Percentiles rank a stretch among this genome's conserved stretches.
Evolutionary conservation across 768 basidiomycete genomes (phyloP).

Genomic region (Lyophyllum decastes): DNA sequence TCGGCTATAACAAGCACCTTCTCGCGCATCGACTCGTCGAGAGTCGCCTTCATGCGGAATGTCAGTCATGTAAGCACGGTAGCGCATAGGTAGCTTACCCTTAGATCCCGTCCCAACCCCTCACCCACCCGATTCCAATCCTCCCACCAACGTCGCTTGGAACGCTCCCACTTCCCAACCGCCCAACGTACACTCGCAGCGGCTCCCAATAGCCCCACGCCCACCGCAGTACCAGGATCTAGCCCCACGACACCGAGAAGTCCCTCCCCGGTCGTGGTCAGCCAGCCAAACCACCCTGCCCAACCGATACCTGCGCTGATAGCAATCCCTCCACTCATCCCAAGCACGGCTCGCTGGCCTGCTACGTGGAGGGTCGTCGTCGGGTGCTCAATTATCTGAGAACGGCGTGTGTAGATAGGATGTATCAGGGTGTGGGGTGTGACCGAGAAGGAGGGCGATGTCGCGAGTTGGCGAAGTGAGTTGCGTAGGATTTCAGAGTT

Average conservation of each 20-base stretch:
- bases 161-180: slow-evolving; percentile 67
- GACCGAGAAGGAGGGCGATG: slow-evolving; percentile 47
- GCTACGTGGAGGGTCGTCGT: slow-evolving; percentile 63
- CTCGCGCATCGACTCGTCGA: slow-evolving; percentile 49
- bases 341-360: slow-evolving; percentile 58
- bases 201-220: slow-evolving; percentile 55
- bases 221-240: slow-evolving; percentile 60
- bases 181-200: slow-evolving; percentile 59
- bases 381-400: slow-evolving; percentile 55
- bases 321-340: slow-evolving; percentile 47
- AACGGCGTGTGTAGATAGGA: slow-evolving; percentile 53
- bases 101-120: slow-evolving; percentile 65
- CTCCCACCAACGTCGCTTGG: slow-evolving; percentile 66
- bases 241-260: slow-evolving; percentile 39
- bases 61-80: neutral
- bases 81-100: slow-evolving; percentile 38
- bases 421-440: slow-evolving; percentile 44
- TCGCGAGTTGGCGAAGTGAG: slow-evolving; percentile 50
- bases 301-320: slow-evolving; percentile 57
- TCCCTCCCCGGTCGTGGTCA: slow-evolving; percentile 43
- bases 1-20: slow-evolving; percentile 55
- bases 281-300: slow-evolving; percentile 57
- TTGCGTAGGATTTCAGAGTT: slow-evolving; percentile 63
- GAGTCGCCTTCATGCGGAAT: slow-evolving; percentile 35
- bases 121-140: slow-evolving; percentile 65